Base-by-base conservation (phyloP, 106 monocot species). In the Alisma plantagoaquatica region DNA sequence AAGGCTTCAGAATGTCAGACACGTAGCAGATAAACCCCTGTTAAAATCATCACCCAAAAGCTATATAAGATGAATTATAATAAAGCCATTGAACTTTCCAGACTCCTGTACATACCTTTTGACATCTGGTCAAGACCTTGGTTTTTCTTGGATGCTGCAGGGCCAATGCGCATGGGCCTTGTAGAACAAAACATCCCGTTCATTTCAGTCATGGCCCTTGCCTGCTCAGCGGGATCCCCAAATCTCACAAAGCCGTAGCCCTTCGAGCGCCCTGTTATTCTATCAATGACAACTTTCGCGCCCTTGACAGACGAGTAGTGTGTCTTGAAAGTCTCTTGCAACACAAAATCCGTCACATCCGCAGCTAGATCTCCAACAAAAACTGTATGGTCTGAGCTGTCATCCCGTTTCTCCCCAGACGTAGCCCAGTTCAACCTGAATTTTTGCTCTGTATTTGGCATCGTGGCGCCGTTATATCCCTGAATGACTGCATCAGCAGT, bases 211-310 rank as follows among this genome's bases (percentile, higher is more conserved):
- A 91, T 75, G n/a, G 91, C 91, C 47, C 75, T 73, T 27, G 65
- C 41, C 21, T 81, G 80, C 35, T 91, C 91, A 62, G 55, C 81
- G 54, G 38, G 22, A 75, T 91, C 84, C 29, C 62, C 85, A 77
- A 91, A 91, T 22, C 64, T 81, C 38, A 91, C 78, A 75, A 91
- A 91, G 1, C 91, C 91, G 73, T 85, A 91, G 18, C 91, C 85
- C 43, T 91, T 91, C 16, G 91, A 81, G 15, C 78, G 64, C 2
- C 91, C 91, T 29, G 75, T 85, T 3, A 57, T 51, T 55, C 77
- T 75, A 53, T 91, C 91, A 21, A 68, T 70, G n/a, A 91, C 85
- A 62, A 91, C 77, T 67, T 91, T 85, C 2, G 91, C 91, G 11
- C 91, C 81, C 43, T 74, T 84, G 15, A 91, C 81, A 16, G 91